Evolutionary conservation across 345 rosid species (phyloP).

Genomic region (Garcia nutans): DNA sequence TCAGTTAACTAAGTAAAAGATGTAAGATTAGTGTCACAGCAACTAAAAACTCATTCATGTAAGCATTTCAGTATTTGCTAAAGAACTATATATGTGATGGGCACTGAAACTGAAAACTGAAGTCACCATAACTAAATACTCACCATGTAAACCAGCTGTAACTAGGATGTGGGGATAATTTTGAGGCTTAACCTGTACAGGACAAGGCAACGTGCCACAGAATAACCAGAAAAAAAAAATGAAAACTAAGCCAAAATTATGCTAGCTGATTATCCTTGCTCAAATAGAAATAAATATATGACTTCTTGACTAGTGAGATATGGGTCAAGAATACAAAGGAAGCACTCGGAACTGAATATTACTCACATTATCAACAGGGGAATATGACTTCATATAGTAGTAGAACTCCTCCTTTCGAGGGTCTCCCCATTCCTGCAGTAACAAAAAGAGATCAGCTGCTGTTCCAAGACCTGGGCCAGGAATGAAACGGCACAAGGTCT

Average conservation of each 20-base stretch:
- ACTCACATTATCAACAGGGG: slow-evolving; percentile 89
- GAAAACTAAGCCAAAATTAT: no score
- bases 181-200: slow-evolving; percentile 64
- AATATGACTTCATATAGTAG: slow-evolving; percentile 88
- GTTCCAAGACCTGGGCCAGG: no score
- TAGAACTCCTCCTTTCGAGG: slow-evolving; percentile 87
- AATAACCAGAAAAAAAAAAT: no score
- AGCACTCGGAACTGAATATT: background rate
- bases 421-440: slow-evolving; percentile 94
- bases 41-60: no score
- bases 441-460: slow-evolving; percentile 9
- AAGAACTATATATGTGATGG: no score
- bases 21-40: no score
- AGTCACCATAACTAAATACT: slow-evolving; percentile 17
- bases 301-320: background rate
- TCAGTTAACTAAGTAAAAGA: background rate
- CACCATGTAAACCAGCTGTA: slow-evolving; percentile 87
- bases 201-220: slow-evolving; percentile 8
- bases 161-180: slow-evolving; percentile 78
- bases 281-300: background rate
- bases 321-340: background rate
- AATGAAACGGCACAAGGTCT: no score
- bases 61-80: no score
- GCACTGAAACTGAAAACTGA: no score
- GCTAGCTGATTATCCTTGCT: no score